phyloP scores from a whole-genome alignment of 345 rosid genomes.

The Ailanthus altissimus region DNA sequence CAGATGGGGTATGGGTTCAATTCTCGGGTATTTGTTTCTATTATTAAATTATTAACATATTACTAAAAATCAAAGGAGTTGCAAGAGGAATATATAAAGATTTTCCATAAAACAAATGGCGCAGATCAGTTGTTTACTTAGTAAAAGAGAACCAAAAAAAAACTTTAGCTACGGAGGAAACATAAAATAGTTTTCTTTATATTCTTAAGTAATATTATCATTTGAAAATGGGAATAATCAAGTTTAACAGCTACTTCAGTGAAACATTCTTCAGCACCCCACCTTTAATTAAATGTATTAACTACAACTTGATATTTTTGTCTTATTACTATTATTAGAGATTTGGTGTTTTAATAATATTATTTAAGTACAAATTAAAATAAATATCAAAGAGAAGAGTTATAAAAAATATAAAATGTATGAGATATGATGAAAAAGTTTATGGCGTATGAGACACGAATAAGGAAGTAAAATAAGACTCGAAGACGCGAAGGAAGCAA shows the following conservation, averaged over 20 bases:
- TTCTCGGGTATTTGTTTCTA: background rate
- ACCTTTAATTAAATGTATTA: background rate
- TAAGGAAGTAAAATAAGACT: too few species aligned
- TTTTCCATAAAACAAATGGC: too few species aligned
- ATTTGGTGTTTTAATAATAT: too few species aligned
- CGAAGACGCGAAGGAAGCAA: too few species aligned
- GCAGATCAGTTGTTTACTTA: background rate
- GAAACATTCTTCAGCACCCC: slow-evolving; percentile 5
- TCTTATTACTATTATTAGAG: background rate
- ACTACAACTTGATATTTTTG: background rate
- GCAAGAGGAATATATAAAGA: too few species aligned
- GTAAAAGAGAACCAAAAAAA: background rate
- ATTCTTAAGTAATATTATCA: background rate
- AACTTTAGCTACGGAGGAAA: slow-evolving; percentile 10
- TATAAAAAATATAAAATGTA: too few species aligned
- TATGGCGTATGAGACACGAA: too few species aligned
- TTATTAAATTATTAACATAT: background rate
- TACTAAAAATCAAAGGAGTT: too few species aligned
- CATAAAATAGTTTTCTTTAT: background rate
- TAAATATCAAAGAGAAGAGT: too few species aligned
- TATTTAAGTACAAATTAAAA: too few species aligned
- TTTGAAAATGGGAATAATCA: background rate
- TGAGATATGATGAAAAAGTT: too few species aligned
- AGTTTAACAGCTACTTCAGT: background rate
- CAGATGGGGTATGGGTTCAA: background rate